A percentile compares a stretch with the other conserved stretches of the same genome.
phyloP scores from a whole-genome alignment of 441 rosid species.

The Hura crepitans region DNA sequence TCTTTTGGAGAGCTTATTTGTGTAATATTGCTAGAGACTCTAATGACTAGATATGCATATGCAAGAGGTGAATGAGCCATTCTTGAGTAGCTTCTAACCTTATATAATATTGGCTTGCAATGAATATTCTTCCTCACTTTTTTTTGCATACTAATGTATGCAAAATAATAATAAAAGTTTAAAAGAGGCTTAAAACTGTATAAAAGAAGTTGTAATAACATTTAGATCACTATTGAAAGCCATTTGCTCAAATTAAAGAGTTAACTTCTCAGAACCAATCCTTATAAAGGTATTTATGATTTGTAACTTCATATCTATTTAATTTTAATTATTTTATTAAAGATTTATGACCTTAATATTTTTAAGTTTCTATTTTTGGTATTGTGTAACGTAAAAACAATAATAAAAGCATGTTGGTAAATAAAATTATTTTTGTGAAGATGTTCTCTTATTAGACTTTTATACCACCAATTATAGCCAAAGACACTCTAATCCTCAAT shows the following conservation, averaged over 20 bases:
- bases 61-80: slow-evolving; percentile 42
- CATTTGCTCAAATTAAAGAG: background rate
- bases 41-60: slow-evolving; percentile 34
- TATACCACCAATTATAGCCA: no score
- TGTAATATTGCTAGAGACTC: slow-evolving; percentile 59
- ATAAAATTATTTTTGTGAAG: no score
- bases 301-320: background rate
- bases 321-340: background rate
- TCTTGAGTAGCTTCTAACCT: slow-evolving; percentile 36
- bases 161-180: background rate
- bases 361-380: no score
- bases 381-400: no score
- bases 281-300: no score
- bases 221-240: background rate
- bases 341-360: no score
- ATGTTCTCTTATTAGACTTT: no score
- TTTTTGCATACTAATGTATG: background rate
- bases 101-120: slow-evolving; percentile 37
- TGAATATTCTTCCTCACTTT: slow-evolving; percentile 10
- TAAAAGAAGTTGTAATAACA: background rate
- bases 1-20: slow-evolving; percentile 50
- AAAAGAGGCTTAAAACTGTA: background rate
- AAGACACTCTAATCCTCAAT: no score
- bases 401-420: no score
- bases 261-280: no score